Base-by-base conservation (phyloP, 164 flowering plant genomes). In the grape (Vitis vinifera) region DNA sequence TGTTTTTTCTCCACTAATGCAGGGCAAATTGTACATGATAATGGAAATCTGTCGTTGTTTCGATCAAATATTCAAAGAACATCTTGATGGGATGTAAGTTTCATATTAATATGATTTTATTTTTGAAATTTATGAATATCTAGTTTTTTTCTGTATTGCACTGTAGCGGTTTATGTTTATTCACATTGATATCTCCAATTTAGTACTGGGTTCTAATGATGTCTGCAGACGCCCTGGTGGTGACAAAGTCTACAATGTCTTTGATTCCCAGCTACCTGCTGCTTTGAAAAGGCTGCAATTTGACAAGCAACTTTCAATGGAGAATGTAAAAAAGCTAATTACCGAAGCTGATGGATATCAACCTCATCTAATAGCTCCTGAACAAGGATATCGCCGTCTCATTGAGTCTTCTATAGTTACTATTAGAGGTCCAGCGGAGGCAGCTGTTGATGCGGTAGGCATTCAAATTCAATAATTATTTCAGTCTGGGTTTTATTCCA, bases 281-380 rank as follows among this genome's bases (percentile, higher is more conserved):
- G 93, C 91, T 61, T 56, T 92, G 67, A 92, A 87, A 76, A 88
- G 92, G 71, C 78, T 92, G 82, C 97, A 91, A 66, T 87, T 92
- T 78, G 95, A 90, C 75, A 91, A 84, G 59, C 90, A 92, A n/a
- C 93, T 92, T 63, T 80, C 97, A 9, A 78, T 88, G 87, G 95
- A 90, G 19, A 90, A 90, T 79, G 91, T 92, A 12, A 71, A 83
- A 63, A 92, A 92, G 73, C 75, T 92, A 31, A 89, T 91, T 7
- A 87, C 91, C 59, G 93, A 91, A 83, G 97, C 97, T 62, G 97
- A 91, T 90, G 97, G 97, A 55, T 91, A 89, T 82, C 97, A 91
- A 68, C 97, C 97, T 12, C 97, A 91, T 84, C 71, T 91, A 17
- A 91, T 91, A 71, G 96, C 96, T 68, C 96, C 96, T 55, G 96